These are phyloP conservation scores for Mycosarcoma mackinlayi DNA, from an alignment of 1,284 basidiomycete species.

Conservation along the genomic window DNA sequence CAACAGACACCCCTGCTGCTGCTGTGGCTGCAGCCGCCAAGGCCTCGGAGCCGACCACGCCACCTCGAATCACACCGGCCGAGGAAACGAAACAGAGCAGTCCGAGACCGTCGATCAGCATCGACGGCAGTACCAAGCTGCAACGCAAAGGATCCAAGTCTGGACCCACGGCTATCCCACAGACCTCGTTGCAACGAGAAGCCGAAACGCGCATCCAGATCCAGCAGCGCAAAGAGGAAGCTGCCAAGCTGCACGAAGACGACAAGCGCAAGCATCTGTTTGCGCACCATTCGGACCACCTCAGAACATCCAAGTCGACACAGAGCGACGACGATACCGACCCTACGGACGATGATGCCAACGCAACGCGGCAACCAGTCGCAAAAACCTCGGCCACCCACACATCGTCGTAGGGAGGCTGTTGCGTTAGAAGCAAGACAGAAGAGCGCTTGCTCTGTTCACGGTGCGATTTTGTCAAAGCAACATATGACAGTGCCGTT, in stretches of 20 bases:
- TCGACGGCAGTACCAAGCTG: slow-evolving; percentile 27
- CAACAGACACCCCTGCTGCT: background rate
- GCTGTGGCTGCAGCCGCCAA: background rate
- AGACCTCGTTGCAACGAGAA: slow-evolving; percentile 38
- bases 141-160: slow-evolving; percentile 36
- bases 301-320: slow-evolving; percentile 14
- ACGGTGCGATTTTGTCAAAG: too few relatives aligned
- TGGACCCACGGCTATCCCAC: slow-evolving; percentile 25
- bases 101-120: background rate
- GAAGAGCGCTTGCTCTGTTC: too few relatives aligned
- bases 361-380: background rate
- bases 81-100: background rate
- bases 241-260: slow-evolving; percentile 36
- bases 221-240: slow-evolving; percentile 41
- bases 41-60: background rate
- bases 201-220: slow-evolving; percentile 38
- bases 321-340: slow-evolving; percentile 28
- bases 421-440: too few relatives aligned
- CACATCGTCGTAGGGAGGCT: too few relatives aligned
- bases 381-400: too few relatives aligned
- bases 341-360: slow-evolving; percentile 16
- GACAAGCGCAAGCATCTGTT: slow-evolving; percentile 29
- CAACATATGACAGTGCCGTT: too few relatives aligned
- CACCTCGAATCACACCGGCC: background rate
- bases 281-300: slow-evolving; percentile 16